Evolutionary conservation across 305 asterid genomes (phyloP), one percentile per base, ranked within the genome.

Genomic region (Fraxinus latifolia): DNA sequence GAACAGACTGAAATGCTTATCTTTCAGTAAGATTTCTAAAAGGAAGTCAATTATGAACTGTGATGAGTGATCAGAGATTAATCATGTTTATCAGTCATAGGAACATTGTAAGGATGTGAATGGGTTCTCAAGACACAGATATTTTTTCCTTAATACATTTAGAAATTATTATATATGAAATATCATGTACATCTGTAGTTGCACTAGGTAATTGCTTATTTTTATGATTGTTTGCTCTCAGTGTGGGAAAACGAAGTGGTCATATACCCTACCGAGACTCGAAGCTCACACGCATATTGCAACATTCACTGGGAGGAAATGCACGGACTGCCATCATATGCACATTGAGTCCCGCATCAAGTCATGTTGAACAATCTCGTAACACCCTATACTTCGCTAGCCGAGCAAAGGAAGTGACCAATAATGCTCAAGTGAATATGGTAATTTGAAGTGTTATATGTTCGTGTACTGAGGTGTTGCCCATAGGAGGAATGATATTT

Each of bases 251-350:
- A 91, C 84, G 95, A 90, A 93, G 96, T 79, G 99, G 99, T 33
- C 99, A 95, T 89, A 88, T 95, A 86, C 99, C 98, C 25, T 95
- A 95, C 81, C 85, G 99, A 65, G 98, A 95, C 86, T 95, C 99
- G 37, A 95, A 94, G 92, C 96, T 95, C 84, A 95, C 99, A 79
- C 92, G 99, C 78, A 95, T 95, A 89, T 83, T 95, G 91, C 99
- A 95, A 89, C 99, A 95, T 87, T 95, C 99, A 58, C 89, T 95
- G 78, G 99, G 99, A 82, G 99, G 99, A 81, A 95, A 95, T 89
- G 99, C 99, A 47, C 96, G 98, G 65, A 95, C 99, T 65, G 99
- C 99, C 82, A 95, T 95, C 86, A 93, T 95, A 90, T 95, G 99
- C 88, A 95, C 99, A 33, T 86, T 95, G 90, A 95, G 99, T 85